Percentiles rank a stretch among this genome's conserved stretches.
phyloP scores from a whole-genome alignment of 768 basidiomycete species.

The Russula abietina region DNA sequence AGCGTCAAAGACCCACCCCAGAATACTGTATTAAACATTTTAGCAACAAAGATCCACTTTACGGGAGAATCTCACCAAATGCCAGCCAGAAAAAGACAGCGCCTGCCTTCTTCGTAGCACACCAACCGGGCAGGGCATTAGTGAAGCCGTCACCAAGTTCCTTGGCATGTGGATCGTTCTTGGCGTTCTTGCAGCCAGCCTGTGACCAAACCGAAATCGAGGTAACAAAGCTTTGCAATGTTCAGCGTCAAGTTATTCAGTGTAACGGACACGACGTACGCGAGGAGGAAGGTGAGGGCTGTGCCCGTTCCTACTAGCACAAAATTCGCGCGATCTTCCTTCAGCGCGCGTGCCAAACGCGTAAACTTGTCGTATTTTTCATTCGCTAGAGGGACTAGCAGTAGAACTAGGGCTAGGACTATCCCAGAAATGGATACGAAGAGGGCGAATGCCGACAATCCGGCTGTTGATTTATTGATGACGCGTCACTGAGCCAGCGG shows the following conservation, averaged over 20 bases:
- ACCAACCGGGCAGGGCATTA: constrained; percentile 71
- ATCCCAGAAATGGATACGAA: constrained; percentile 73
- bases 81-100: constrained; percentile 86
- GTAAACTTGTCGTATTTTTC: constrained; percentile 81
- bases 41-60: background rate
- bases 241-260: constrained; percentile 21
- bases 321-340: constrained; percentile 76
- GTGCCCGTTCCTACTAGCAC: constrained; percentile 73
- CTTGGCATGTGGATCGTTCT: constrained; percentile 72
- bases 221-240: constrained; percentile 51
- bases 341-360: constrained; percentile 71
- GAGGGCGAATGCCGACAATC: constrained; percentile 78
- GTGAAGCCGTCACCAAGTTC: constrained; percentile 58
- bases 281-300: constrained; percentile 62
- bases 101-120: constrained; percentile 86
- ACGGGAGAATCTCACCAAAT: constrained; percentile 47
- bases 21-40: constrained; percentile 44
- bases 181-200: constrained; percentile 80
- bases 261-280: constrained; percentile 44
- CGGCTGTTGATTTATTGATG: constrained; percentile 62
- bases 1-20: constrained; percentile 69
- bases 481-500: constrained; percentile 1
- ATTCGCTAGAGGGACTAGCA: constrained; percentile 72
- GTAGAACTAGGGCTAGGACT: constrained; percentile 64
- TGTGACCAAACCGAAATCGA: constrained; percentile 86